Base-by-base conservation (phyloP, 192 early-diverging fungal species). In the Coemansia sp. region DNA sequence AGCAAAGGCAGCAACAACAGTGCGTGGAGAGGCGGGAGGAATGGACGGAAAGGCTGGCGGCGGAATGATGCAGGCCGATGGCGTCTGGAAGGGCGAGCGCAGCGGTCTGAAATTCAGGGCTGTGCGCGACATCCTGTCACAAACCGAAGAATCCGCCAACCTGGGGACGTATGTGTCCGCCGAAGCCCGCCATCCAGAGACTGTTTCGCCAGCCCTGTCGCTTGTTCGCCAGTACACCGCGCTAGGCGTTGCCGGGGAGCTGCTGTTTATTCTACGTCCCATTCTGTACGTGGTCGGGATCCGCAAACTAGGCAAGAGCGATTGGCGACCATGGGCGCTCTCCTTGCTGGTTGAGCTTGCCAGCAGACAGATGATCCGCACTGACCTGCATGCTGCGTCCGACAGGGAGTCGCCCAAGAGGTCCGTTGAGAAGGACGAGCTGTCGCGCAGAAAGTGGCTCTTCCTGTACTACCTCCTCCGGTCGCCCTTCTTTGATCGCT, bases 271-370 rank as follows among this genome's bases (percentile, higher is more conserved):
- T 49, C 48, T 96, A 22, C 84, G 95, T 46, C 97, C 97, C 14
- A 64, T 98, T 2, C 71, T 94, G 25, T 97, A 96, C 81, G 91
- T 96, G 2, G 50, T 95, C 14, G 88, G 89, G 12, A 87, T 96
- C 41, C 81, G 88, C 68, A 86, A 85, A 50, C 90, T 87, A 64
- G 96, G 95, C 10, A 71, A 63, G 64, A 67, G 76, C 38, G 89
- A 92, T 16, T 97, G 92, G 90, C 85, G 87, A 44, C 95, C 96
- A 4, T 97, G 93, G 91, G 71, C 90, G 14, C 53, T 94, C 13
- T 98, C 96, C 0, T 68, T 97, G 45, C 65, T 81, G 0, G 73
- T 95, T 38, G 96, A 98, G 70, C 49, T 88, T 20, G 75, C 67
- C 63, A 86, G 76, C 56, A 76, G 67, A 60, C 86, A 58, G 64